Evolutionary conservation across 225 moss, liverwort and hornwort genomes (phyloP).

Genomic region (Pseudoscleropodium purum): DNA sequence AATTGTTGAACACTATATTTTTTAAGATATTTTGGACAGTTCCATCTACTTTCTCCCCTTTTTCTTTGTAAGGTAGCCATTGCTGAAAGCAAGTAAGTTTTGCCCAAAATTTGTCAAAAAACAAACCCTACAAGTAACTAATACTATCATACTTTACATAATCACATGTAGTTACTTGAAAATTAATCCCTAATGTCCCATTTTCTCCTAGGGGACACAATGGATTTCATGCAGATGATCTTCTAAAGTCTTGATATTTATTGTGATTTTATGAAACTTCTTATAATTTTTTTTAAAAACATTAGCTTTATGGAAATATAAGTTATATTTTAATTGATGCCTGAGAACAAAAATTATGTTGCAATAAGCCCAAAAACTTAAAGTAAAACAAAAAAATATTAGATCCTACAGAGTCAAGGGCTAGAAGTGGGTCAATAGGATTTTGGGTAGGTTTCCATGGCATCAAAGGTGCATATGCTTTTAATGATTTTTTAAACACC

Average conservation of each 20-base stretch:
- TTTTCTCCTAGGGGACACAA: too few species aligned
- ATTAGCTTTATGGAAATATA: too few species aligned
- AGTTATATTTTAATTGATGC: too few species aligned
- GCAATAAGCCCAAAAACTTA: too few species aligned
- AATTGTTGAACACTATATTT: background rate
- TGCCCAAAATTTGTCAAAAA: background rate
- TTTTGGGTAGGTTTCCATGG: accelerated
- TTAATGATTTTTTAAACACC: too few species aligned
- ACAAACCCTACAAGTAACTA: background rate
- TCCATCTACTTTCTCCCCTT: background rate
- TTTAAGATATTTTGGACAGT: background rate
- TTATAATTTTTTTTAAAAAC: too few species aligned
- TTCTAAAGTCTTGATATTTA: too few species aligned
- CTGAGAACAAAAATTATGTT: too few species aligned
- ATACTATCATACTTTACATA: background rate
- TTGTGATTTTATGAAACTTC: too few species aligned
- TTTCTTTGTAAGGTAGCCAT: background rate
- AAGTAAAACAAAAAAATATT: too few species aligned
- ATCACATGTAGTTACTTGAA: background rate
- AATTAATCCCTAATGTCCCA: background rate
- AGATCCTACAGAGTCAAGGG: background rate
- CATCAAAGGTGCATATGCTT: too few species aligned
- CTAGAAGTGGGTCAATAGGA: accelerated
- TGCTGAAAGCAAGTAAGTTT: background rate
- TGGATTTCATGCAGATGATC: too few species aligned